Base-by-base conservation (phyloP, 2,329 filamentous ascomycete species). In the Fusarium sacchari region DNA sequence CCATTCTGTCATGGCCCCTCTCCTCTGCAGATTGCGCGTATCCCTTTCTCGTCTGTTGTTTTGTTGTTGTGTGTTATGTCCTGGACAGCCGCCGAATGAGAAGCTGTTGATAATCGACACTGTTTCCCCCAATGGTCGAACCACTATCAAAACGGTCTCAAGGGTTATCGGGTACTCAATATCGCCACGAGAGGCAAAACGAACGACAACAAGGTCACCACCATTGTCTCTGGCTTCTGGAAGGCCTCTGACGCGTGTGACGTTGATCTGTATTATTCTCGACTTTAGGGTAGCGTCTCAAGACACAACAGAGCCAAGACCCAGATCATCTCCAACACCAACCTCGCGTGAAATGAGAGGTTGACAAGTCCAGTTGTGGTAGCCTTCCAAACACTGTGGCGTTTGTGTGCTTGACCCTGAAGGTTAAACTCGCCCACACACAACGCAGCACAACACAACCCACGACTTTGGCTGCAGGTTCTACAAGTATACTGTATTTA, bases 151-250 rank as follows among this genome's bases (percentile, higher is more conserved):
- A 53, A 43, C 42, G 47, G 64, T 46, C 24, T 40, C 56, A 44
- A 66, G 64, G 67, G 43, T 53, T 53, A 42, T 64, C 40, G 32
- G 39, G 34, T 58, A 39, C 43, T 55, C 56, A 49, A 34, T 40
- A 50, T 74, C 59, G 71, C 71, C 71, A 73, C 66, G 30, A 64
- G 65, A 73, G 71, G 70, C 61, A 67, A 71, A 71, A 26, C 42
- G 32, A 46, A 47, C 18, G 49, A 64, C 55, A 73, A 47, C 28
- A 30, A 34, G 53, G 50, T 66, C 59, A 66, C 44, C 59, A 66
- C 42, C 59, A 37, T 69, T 34, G 39, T 65, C 37, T 42, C 53
- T 61, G 52, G 60, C 61, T 73, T 73, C 70, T 73, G 53, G 66
- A 73, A 73, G 44, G 42, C 20, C 40, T 62, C 26, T 71, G 70